Evolutionary conservation across 495 filamentous ascomycete genomes (phyloP).

Genomic region (Hyaloscypha hepaticicola): DNA sequence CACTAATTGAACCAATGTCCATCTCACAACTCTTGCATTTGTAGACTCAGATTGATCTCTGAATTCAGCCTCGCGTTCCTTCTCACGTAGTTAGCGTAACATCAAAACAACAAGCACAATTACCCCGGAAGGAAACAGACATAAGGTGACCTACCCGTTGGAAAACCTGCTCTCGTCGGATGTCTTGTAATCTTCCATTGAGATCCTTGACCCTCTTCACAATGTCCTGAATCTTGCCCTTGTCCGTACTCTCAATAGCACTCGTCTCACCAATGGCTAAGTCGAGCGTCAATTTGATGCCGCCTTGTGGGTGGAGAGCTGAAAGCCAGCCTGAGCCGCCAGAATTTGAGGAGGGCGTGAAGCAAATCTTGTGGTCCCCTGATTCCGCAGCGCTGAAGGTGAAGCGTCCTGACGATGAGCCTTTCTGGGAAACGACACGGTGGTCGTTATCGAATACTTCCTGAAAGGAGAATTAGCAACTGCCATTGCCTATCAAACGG

Average conservation of each 20-base stretch:
- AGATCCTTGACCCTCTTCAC: slow-evolving; percentile 87
- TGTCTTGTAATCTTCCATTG: slow-evolving; percentile 84
- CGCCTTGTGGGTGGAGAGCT: slow-evolving; percentile 60
- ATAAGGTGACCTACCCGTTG: slow-evolving; percentile 68
- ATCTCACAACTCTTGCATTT: slow-evolving; percentile 89
- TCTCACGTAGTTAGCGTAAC: background rate
- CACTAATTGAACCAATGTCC: slow-evolving; percentile 81
- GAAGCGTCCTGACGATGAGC: slow-evolving; percentile 75
- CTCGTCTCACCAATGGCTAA: slow-evolving; percentile 94
- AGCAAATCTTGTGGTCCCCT: slow-evolving; percentile 93
- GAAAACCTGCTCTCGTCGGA: slow-evolving; percentile 91
- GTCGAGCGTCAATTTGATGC: slow-evolving; percentile 81
- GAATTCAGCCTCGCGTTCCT: slow-evolving; percentile 99
- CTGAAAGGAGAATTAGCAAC: slow-evolving; percentile 35
- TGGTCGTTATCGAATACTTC: slow-evolving; percentile 99
- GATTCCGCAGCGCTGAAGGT: slow-evolving; percentile 94
- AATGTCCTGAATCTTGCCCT: slow-evolving; percentile 90
- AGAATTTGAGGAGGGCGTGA: slow-evolving; percentile 70
- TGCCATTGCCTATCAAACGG: background rate
- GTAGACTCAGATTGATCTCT: slow-evolving; percentile 93
- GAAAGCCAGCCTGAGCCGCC: slow-evolving; percentile 68
- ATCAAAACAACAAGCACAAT: slow-evolving; percentile 1
- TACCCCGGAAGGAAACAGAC: background rate
- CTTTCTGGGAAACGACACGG: slow-evolving; percentile 85
- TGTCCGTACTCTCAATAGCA: slow-evolving; percentile 90